A percentile compares a stretch with the other conserved stretches of the same genome.
phyloP scores from a whole-genome alignment of 2,329 filamentous ascomycete genomes.

The Trichophyton equinum region DNA sequence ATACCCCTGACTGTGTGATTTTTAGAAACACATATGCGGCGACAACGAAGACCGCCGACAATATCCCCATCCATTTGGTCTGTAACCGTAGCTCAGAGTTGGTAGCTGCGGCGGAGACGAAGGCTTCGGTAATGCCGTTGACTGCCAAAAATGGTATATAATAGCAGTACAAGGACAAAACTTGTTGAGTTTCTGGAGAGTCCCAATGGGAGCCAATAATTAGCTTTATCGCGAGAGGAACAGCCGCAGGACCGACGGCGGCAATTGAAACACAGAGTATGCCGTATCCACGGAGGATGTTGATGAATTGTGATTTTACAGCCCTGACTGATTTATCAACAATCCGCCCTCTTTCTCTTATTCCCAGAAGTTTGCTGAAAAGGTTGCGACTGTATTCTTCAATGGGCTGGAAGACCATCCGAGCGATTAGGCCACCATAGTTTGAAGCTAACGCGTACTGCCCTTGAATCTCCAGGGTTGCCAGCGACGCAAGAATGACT shows the following conservation, averaged over 20 bases:
- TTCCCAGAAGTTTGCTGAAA: slow-evolving; percentile 63
- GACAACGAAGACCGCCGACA: slow-evolving; percentile 62
- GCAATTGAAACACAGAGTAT: slow-evolving; percentile 59
- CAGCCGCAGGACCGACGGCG: slow-evolving; percentile 60
- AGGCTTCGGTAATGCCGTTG: slow-evolving; percentile 85
- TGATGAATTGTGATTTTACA: slow-evolving; percentile 23
- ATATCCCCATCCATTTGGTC: slow-evolving; percentile 70
- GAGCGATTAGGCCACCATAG: slow-evolving; percentile 78
- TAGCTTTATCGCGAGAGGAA: slow-evolving; percentile 59
- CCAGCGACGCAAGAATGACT: slow-evolving; percentile 67
- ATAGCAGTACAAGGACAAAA: slow-evolving; percentile 72
- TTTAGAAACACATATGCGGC: slow-evolving; percentile 64
- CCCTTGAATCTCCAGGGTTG: slow-evolving; percentile 69
- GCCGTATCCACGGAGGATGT: slow-evolving; percentile 58
- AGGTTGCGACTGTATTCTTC: slow-evolving; percentile 87
- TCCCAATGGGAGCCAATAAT: slow-evolving; percentile 70
- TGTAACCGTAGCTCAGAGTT: slow-evolving; percentile 63
- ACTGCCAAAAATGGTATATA: slow-evolving; percentile 87
- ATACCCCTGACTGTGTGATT: slow-evolving; percentile 57
- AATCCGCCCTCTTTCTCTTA: background rate
- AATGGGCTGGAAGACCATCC: slow-evolving; percentile 84
- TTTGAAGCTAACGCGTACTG: slow-evolving; percentile 89
- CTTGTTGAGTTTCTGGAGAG: slow-evolving; percentile 55
- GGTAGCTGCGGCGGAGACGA: slow-evolving; percentile 76
- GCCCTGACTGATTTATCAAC: slow-evolving; percentile 15